Evolutionary conservation across 1,284 basidiomycete species (phyloP).

Genomic region (Puccinia triticina): DNA sequence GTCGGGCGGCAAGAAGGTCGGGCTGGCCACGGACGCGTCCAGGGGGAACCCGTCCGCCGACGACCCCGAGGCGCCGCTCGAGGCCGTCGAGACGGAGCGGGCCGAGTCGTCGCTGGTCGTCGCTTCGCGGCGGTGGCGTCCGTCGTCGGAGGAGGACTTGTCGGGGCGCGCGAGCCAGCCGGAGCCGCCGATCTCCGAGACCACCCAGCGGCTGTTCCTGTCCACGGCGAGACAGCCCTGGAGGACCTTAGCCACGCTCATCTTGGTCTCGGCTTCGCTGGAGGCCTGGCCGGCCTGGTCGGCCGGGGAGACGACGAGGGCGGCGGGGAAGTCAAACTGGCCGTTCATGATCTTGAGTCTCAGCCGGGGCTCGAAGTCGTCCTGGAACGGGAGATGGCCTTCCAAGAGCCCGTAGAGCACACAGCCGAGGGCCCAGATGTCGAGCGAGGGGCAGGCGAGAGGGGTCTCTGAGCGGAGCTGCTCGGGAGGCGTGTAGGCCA

Average conservation of each 20-base stretch:
- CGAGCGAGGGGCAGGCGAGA: slow-evolving; percentile 66
- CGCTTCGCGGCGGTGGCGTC: background rate
- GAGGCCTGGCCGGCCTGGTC: background rate
- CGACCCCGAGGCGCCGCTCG: background rate
- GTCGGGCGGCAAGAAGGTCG: background rate
- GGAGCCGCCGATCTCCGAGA: slow-evolving; percentile 24
- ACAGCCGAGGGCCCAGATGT: slow-evolving; percentile 90
- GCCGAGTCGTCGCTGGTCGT: background rate
- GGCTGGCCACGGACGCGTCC: background rate
- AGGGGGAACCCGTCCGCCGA: background rate
- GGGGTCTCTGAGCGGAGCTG: slow-evolving; percentile 65
- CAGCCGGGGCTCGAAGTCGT: slow-evolving; percentile 83
- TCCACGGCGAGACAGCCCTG: slow-evolving; percentile 38
- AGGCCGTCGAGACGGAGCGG: background rate
- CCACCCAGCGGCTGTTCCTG: slow-evolving; percentile 20
- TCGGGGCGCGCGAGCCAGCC: background rate
- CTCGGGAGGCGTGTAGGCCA: slow-evolving; percentile 86
- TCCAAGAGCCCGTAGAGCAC: slow-evolving; percentile 79
- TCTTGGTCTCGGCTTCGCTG: slow-evolving; percentile 7
- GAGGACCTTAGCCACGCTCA: slow-evolving; percentile 33
- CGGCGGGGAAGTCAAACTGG: slow-evolving; percentile 63
- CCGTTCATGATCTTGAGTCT: slow-evolving; percentile 87
- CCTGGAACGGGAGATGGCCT: slow-evolving; percentile 77
- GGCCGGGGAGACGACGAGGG: slow-evolving; percentile 19
- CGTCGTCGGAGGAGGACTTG: no score